Percentiles rank a stretch among this genome's conserved stretches.
Evolutionary conservation across 2,329 filamentous ascomycete species (phyloP).

Genomic region (Eurotiales sp.): DNA sequence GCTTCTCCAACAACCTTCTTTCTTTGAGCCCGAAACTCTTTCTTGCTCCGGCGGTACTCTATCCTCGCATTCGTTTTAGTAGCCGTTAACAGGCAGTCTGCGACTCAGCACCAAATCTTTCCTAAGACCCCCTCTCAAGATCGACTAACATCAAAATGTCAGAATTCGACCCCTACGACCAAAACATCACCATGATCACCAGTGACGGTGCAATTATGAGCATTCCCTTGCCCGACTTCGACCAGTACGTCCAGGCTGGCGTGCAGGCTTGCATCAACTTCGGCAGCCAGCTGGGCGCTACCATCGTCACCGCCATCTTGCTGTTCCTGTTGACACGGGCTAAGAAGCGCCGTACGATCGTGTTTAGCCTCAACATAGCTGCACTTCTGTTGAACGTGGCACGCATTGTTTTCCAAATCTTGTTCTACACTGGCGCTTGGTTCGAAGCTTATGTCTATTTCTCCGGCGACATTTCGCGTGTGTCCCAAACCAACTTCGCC

Average conservation of each 20-base stretch:
- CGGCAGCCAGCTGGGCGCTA: slow-evolving; percentile 66
- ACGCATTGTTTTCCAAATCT: slow-evolving; percentile 41
- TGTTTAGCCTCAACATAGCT: slow-evolving; percentile 63
- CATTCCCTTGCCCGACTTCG: slow-evolving; percentile 41
- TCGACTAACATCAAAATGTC: slow-evolving; percentile 14
- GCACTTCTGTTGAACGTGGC: slow-evolving; percentile 59
- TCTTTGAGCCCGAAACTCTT: too few species aligned
- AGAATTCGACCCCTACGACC: slow-evolving; percentile 50
- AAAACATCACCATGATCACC: slow-evolving; percentile 48
- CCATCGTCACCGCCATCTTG: slow-evolving; percentile 60
- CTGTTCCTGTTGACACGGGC: slow-evolving; percentile 64
- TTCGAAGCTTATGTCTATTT: slow-evolving; percentile 60
- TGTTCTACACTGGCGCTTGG: slow-evolving; percentile 61
- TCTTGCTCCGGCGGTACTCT: too few species aligned
- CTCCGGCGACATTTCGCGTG: slow-evolving; percentile 50
- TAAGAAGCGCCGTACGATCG: slow-evolving; percentile 60
- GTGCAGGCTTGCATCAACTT: slow-evolving; percentile 59
- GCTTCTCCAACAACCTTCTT: too few species aligned
- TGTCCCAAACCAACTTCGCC: slow-evolving; percentile 45
- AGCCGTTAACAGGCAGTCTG: too few species aligned
- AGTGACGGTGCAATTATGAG: slow-evolving; percentile 43
- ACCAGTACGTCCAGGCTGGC: slow-evolving; percentile 46
- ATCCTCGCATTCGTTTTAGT: too few species aligned
- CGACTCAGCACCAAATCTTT: too few species aligned
- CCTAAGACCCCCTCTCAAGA: neutral